Evolutionary conservation across 2,329 filamentous ascomycete genomes (phyloP), one percentile per base, ranked within the genome.

Genomic region (Periconia macrospinosa): DNA sequence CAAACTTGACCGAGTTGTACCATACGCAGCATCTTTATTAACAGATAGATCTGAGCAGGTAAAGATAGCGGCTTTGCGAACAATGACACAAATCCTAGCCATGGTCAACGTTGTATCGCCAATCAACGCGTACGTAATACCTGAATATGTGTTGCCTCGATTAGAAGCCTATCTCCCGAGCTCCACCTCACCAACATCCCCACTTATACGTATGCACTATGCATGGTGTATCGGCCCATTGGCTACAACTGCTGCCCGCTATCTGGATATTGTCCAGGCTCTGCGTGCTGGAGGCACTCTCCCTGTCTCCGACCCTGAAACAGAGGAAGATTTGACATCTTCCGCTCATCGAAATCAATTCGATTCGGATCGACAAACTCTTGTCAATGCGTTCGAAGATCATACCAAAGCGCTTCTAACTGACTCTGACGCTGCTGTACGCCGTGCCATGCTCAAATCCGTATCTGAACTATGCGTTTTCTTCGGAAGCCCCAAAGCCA

Each of bases 401-500:
- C 92, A 97, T 67, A 94, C 92, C 1, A 97, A 96, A 71, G 85
- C 89, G 15, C 82, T 99, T 10, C 85, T 99, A 19, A 95, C 94
- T 46, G 95, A 99, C 65, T 79, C 83, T 0, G 90, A 97, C 66
- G 84, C 90, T 6, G 87, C 90, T 35, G 95, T 99, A 19, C 88
- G 92, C 43, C 84, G 94, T 55, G 92, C 94, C 1, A 97, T 99
- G 68, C 78, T 99, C 43, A 89, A 89, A 9, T 97, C 94, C 8
- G 92, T 99, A 0, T 89, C 92, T 0, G 90, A 92, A 57, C 81
- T 99, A 1, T 99, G 94, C 70, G 86, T 97, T 61, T 97, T 99
- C 74, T 97, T 99, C 62, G 92, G 91, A 2, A 92, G 90, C 56
- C 83, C 87, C n/a, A 89, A 92, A 67, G 89, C 93, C 1, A 97